Conservation (phyloP, 169 alveolate species). For the Eimeria praecox region DNA sequence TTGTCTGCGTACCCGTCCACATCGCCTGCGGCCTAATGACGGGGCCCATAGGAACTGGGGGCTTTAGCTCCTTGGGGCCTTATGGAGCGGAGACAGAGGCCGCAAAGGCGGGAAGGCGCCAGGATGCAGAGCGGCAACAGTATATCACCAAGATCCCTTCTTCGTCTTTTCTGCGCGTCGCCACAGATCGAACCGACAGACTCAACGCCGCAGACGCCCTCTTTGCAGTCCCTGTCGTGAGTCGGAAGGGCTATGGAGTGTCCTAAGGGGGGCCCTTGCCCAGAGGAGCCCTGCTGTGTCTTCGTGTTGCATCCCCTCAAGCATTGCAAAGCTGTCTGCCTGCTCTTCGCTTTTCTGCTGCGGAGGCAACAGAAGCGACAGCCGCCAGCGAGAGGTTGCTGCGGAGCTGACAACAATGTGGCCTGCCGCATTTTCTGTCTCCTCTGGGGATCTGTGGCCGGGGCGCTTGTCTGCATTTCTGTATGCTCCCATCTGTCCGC, state of each 20-base stretch:
- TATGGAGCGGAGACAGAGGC: conserved; percentile 32
- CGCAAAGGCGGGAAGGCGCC: conserved; percentile 54
- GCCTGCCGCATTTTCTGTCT: background rate
- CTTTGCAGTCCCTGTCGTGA: conserved; percentile 40
- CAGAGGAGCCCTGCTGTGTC: background rate
- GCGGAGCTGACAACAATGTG: background rate
- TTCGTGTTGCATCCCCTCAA: background rate
- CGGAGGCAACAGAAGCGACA: background rate
- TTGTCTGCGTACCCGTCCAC: conserved; percentile 5
- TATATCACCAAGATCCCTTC: conserved; percentile 78
- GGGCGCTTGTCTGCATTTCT: background rate
- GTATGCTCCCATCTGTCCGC: background rate
- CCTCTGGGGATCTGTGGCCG: background rate
- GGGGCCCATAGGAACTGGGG: conserved; percentile 44
- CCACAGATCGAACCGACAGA: conserved; percentile 10
- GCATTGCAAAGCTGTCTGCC: background rate
- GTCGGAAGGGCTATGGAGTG: background rate
- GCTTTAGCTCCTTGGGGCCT: conserved; percentile 18
- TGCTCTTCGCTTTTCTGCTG: background rate
- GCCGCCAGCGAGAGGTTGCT: background rate
- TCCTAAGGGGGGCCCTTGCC: background rate
- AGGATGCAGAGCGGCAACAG: conserved; percentile 65
- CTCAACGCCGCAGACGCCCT: conserved; percentile 48
- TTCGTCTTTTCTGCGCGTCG: conserved; percentile 58
- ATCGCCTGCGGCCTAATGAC: conserved; percentile 43